Percentiles rank a stretch among this genome's conserved stretches.
phyloP scores from a whole-genome alignment of 192 early-diverging fungal genomes.

The Entomortierella chlamydospora region DNA sequence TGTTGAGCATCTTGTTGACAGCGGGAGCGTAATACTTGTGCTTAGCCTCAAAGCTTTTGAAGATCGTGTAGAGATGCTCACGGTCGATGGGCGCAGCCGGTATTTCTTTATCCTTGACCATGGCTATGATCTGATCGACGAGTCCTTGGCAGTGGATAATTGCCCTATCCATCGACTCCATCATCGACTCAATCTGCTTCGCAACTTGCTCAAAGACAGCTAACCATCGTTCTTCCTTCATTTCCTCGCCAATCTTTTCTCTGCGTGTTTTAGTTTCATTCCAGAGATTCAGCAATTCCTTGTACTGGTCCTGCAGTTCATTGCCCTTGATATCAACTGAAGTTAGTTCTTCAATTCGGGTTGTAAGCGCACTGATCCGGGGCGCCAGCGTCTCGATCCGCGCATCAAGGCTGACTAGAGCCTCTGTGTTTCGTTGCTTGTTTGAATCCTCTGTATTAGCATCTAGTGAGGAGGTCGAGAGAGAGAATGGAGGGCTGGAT shows the following conservation, averaged over 20 bases:
- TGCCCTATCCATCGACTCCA: conserved; percentile 64
- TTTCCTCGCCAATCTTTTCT: conserved; percentile 56
- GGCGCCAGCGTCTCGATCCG: conserved; percentile 58
- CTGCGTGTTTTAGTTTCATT: conserved; percentile 56
- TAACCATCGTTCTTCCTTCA: conserved; percentile 69
- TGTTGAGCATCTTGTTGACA: conserved; percentile 65
- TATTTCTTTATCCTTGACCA: conserved; percentile 40
- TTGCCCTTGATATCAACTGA: neutral
- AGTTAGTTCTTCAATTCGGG: conserved; percentile 8
- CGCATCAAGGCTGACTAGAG: conserved; percentile 54
- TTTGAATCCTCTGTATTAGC: neutral
- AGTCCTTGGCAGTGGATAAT: conserved; percentile 62
- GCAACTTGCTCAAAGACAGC: conserved; percentile 64
- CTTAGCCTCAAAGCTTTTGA: conserved; percentile 68
- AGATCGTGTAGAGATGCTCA: conserved; percentile 60
- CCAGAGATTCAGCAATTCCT: conserved; percentile 54
- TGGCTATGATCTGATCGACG: conserved; percentile 42
- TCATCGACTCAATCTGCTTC: conserved; percentile 65
- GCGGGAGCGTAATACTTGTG: conserved; percentile 67
- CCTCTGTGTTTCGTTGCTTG: conserved; percentile 23
- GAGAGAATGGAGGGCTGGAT: conserved; percentile 7
- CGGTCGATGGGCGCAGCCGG: conserved; percentile 50
- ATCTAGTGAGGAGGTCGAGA: neutral
- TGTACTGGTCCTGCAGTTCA: conserved; percentile 28
- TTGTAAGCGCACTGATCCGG: conserved; percentile 46